phyloP scores from a whole-genome alignment of 352 stramenopile species.

The Pseudoperonospora humuli region DNA sequence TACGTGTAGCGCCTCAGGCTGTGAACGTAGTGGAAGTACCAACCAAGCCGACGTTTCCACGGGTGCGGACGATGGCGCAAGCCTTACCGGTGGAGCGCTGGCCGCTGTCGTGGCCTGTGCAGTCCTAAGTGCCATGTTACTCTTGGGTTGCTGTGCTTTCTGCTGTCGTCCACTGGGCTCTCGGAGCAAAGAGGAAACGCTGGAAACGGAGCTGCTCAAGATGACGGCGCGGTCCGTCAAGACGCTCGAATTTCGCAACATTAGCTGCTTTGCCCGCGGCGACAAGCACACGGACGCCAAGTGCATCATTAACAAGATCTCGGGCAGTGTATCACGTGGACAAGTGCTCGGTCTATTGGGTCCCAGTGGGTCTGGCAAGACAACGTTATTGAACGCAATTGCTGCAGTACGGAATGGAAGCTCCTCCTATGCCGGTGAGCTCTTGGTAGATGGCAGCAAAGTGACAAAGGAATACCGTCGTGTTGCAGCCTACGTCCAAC shows the following conservation, averaged over 20 bases:
- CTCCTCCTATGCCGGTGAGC: constrained; percentile 40
- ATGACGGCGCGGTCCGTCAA: constrained; percentile 32
- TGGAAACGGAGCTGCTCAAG: constrained; percentile 39
- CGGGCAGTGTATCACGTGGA: constrained; percentile 39
- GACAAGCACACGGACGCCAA: constrained; percentile 17
- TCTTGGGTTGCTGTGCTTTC: constrained; percentile 11
- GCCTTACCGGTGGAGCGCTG: not conserved
- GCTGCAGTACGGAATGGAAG: constrained; percentile 68
- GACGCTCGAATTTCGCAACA: constrained; percentile 44
- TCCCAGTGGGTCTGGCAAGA: constrained; percentile 77
- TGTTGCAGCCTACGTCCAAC: constrained; percentile 81
- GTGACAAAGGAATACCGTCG: constrained; percentile 55
- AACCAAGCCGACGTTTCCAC: constrained; percentile 8
- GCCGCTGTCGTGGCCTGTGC: constrained; percentile 15
- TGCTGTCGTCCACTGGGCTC: constrained; percentile 10
- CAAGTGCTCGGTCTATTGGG: constrained; percentile 66
- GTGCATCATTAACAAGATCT: constrained; percentile 59
- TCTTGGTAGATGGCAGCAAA: constrained; percentile 53
- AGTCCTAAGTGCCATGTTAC: constrained; percentile 3
- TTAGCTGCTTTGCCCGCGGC: constrained; percentile 39
- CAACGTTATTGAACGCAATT: constrained; percentile 70
- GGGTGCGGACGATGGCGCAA: constrained; percentile 2
- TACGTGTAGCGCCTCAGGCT: constrained; percentile 52
- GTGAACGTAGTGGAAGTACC: constrained; percentile 19
- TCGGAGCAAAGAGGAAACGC: constrained; percentile 6